Base-by-base conservation (phyloP, 2,329 filamentous ascomycete genomes). In the Aspergillus sergii region DNA sequence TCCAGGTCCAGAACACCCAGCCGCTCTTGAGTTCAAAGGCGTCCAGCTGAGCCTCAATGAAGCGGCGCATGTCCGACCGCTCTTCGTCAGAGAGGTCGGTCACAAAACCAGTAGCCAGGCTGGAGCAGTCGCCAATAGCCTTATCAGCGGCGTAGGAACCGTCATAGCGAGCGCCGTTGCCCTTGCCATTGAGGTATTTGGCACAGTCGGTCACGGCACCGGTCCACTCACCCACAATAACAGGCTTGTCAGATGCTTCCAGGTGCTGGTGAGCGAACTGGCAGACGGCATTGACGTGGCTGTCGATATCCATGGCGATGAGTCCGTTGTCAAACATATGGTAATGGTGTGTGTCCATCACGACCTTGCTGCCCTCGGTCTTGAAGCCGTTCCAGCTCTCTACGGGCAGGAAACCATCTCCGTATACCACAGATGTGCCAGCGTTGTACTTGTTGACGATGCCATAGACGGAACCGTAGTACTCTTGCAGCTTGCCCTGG, bases 291-390 rank as follows among this genome's bases (percentile, higher is more conserved):
- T 83, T 76, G 43, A 85, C 77, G 67, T 91, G 89, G 60, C 85
- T 72, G 66, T 79, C 77, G 4, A 83, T 82, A 41, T 79, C 75
- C 73, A 85, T 75, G 26, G 80, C 79, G 34, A 89, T 77, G 32
- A 85, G 78, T 0, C 76, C 79, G 28, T 82, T 75, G 63, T 80
- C 82, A 76, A 91, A 91, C 62, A 88, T 81, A 72, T 90, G 85
- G 72, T 91, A 91, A 71, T 91, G 87, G 72, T 91, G 89, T 62
- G 89, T 87, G 71, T 91, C 89, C 65, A 91, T 76, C 53, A 85
- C 84, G 46, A 89, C 83, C 54, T 85, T 84, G 55, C 74, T 71
- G 23, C 77, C 79, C 1, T 80, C 78, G 2, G 81, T 85, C 68
- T 89, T 80, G 74, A 86, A 87, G 6, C 82, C 85, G 69, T 91